Evolutionary conservation across 306 rosid genomes (phyloP).

Genomic region (Cucurbita ficifolia): DNA sequence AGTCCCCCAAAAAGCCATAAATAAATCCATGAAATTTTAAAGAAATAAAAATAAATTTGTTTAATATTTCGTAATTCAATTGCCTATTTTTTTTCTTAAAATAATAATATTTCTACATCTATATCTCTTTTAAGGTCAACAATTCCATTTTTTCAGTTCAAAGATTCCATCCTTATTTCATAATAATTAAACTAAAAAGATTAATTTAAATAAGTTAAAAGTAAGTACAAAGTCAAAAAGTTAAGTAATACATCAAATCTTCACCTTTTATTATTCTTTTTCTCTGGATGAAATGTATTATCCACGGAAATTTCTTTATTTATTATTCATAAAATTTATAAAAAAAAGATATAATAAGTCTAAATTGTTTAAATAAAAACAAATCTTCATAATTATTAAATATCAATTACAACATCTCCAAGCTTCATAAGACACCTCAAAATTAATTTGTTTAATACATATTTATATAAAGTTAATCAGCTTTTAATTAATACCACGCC

Average conservation of each 20-base stretch:
- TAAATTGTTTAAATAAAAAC: neutral
- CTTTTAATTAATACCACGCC: neutral
- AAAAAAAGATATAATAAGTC: neutral
- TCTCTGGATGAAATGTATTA: neutral
- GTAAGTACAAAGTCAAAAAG: neutral
- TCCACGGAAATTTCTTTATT: neutral
- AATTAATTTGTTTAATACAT: neutral
- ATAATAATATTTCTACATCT: too few species aligned
- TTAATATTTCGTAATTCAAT: too few species aligned
- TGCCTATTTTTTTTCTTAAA: too few species aligned
- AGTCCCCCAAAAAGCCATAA: too few species aligned
- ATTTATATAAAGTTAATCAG: neutral
- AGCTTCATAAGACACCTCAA: neutral
- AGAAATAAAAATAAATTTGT: too few species aligned
- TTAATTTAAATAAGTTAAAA: neutral
- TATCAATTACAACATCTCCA: neutral
- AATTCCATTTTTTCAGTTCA: neutral
- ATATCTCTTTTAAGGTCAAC: too few species aligned
- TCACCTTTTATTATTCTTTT: neutral
- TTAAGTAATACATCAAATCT: neutral
- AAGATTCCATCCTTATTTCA: neutral
- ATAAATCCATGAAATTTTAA: too few species aligned
- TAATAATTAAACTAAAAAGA: neutral
- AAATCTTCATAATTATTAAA: too few species aligned
- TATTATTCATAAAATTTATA: neutral